Percentiles rank a stretch among this genome's conserved stretches.
These are phyloP conservation scores for Vicia sativa DNA, from an alignment of 306 rosid genomes.

Conservation along the genomic window DNA sequence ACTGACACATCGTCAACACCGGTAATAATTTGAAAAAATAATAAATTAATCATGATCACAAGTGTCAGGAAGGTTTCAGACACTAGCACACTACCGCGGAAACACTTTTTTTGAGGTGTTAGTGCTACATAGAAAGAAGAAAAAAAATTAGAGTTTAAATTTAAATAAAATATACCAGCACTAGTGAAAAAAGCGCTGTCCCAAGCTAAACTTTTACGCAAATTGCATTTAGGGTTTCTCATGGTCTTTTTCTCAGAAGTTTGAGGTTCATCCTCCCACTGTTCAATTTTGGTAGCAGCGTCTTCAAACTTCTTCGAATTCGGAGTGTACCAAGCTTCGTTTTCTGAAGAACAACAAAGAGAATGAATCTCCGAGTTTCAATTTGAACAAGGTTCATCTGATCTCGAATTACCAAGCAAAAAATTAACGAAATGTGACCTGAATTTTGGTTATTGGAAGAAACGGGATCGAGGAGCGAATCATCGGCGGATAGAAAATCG, in stretches of 20 bases:
- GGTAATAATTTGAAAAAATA: too few relatives aligned
- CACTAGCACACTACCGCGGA: too few relatives aligned
- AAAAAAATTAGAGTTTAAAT: not conserved
- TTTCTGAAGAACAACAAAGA: constrained; percentile 42
- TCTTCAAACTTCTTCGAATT: constrained; percentile 55
- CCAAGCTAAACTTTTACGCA: constrained; percentile 98
- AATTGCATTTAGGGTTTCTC: constrained; percentile 68
- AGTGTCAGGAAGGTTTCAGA: too few relatives aligned
- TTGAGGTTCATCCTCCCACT: constrained; percentile 53
- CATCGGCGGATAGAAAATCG: constrained; percentile 86
- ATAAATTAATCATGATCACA: too few relatives aligned
- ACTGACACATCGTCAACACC: too few relatives aligned
- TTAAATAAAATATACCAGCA: constrained; percentile 62
- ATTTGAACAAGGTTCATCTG: not conserved
- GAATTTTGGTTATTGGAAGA: constrained; percentile 40
- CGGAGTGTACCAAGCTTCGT: constrained; percentile 51
- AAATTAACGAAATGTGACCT: constrained; percentile 39
- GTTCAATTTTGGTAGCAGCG: constrained; percentile 45
- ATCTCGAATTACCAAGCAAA: not conserved
- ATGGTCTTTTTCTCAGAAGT: constrained; percentile 47
- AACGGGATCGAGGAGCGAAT: constrained; percentile 67
- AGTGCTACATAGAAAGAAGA: too few relatives aligned
- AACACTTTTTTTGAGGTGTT: too few relatives aligned
- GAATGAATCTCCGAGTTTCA: not conserved
- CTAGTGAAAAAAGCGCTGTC: constrained; percentile 90